phyloP scores from a whole-genome alignment of 768 basidiomycete species.

The Psilocybe tampanensis region DNA sequence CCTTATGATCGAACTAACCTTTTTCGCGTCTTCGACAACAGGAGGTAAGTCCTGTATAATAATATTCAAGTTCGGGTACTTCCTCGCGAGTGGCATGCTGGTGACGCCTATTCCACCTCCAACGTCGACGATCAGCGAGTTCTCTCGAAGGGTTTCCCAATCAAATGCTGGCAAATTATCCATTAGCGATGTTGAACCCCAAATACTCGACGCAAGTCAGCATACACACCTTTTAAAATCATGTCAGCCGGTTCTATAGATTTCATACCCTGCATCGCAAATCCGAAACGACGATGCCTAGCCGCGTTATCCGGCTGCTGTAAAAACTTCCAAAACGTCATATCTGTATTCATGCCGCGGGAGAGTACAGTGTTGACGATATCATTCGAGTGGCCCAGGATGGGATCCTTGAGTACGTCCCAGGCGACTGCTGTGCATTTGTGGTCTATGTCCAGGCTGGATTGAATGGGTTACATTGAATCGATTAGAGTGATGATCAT shows the following conservation, averaged over 20 bases:
- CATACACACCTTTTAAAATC: conserved; percentile 15
- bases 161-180: not conserved
- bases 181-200: too few relatives aligned
- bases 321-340: conserved; percentile 27
- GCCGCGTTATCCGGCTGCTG: conserved; percentile 22
- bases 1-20: too few relatives aligned
- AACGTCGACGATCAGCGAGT: conserved; percentile 14
- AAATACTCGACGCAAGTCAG: not conserved
- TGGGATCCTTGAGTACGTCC: conserved; percentile 32
- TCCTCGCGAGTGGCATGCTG: not conserved
- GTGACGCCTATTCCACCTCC: conserved; percentile 46
- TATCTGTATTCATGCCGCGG: conserved; percentile 23
- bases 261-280: conserved; percentile 32
- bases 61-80: conserved; percentile 58
- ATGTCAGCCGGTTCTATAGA: conserved; percentile 26
- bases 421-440: conserved; percentile 16
- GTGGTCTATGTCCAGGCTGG: conserved; percentile 3
- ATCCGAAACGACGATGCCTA: conserved; percentile 27
- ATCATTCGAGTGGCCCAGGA: conserved; percentile 21
- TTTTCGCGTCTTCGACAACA: conserved; percentile 15
- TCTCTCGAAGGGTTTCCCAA: not conserved
- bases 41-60: conserved; percentile 30
- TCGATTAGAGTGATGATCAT: too few relatives aligned
- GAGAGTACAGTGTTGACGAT: conserved; percentile 25
- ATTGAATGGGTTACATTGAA: too few relatives aligned